These are phyloP conservation scores for Candida namnaoensis DNA, from an alignment of 805 yeast species.

Conservation along the genomic window DNA sequence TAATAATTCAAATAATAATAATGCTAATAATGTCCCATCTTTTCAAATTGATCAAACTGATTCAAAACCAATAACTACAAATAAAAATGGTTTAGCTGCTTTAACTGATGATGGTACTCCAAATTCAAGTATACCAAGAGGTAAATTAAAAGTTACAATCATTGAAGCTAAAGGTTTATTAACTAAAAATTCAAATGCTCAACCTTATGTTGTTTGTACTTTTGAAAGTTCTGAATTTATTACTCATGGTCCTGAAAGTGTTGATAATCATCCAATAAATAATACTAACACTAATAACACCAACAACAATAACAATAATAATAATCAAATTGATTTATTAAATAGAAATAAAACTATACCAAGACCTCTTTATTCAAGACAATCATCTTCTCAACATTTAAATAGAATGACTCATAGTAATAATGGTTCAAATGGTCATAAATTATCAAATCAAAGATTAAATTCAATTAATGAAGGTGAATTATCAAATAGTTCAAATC, in stretches of 20 bases:
- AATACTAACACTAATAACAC: constrained; percentile 6
- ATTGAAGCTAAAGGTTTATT: constrained; percentile 69
- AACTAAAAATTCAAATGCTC: constrained; percentile 45
- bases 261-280: constrained; percentile 19
- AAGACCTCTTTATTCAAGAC: constrained; percentile 33
- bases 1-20: no score
- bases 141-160: constrained; percentile 74
- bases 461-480: constrained; percentile 5
- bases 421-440: constrained; percentile 3
- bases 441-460: constrained; percentile 8
- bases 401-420: constrained; percentile 17
- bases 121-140: constrained; percentile 52
- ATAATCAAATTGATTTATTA: constrained; percentile 14
- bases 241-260: constrained; percentile 61
- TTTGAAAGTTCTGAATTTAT: constrained; percentile 89
- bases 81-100: constrained; percentile 3
- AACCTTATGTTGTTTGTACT: constrained; percentile 86
- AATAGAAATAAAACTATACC: constrained; percentile 11
- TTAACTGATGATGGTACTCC: constrained; percentile 27
- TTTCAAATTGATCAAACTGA: constrained; percentile 1
- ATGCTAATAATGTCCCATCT: constrained; percentile 2
- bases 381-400: constrained; percentile 32
- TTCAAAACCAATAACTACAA: constrained; percentile 5
- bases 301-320: constrained; percentile 6
- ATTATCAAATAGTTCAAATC: constrained; percentile 40